These are phyloP conservation scores for Phytopythium oedochilum DNA, from an alignment of 352 stramenopile species.

Conservation along the genomic window DNA sequence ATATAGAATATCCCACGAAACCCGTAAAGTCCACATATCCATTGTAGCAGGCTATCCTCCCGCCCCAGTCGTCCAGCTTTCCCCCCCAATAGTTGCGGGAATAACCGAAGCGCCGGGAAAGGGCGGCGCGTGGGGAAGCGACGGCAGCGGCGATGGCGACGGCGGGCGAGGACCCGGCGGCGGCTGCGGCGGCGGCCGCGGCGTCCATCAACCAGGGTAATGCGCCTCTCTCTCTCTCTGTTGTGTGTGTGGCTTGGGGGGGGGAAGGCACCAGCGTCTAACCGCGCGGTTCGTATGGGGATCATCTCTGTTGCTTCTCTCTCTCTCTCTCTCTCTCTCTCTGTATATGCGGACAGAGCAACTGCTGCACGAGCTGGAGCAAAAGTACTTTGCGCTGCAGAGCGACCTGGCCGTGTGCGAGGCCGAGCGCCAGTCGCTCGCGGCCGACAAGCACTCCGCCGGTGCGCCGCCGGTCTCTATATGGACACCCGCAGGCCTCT, in stretches of 20 bases:
- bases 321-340: conserved; percentile 2
- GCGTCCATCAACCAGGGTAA: conserved; percentile 47
- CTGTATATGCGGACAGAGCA: conserved; percentile 36
- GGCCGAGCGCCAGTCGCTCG: conserved; percentile 43
- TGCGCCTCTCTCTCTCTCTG: not conserved
- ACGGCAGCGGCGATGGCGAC: conserved; percentile 11
- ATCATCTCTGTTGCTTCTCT: no score
- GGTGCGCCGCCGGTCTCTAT: conserved; percentile 20
- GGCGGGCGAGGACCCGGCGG: conserved; percentile 13
- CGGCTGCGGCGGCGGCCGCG: conserved; percentile 20
- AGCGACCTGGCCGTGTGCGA: conserved; percentile 56
- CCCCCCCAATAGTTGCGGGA: no score
- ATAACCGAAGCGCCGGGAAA: not conserved
- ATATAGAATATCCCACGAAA: not conserved
- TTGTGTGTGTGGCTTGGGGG: not conserved
- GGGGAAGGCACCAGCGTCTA: no score
- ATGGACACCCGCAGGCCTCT: no score
- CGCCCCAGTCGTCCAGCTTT: no score
- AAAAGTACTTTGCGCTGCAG: conserved; percentile 58
- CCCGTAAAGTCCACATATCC: no score
- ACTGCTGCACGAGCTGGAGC: conserved; percentile 75
- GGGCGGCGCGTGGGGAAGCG: not conserved
- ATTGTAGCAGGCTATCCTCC: no score
- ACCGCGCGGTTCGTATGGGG: no score
- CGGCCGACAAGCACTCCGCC: conserved; percentile 36